Percentiles rank a stretch among this genome's conserved stretches.
These are phyloP conservation scores for Butyriboletus loyo DNA, from an alignment of 768 basidiomycete species.

Conservation along the genomic window DNA sequence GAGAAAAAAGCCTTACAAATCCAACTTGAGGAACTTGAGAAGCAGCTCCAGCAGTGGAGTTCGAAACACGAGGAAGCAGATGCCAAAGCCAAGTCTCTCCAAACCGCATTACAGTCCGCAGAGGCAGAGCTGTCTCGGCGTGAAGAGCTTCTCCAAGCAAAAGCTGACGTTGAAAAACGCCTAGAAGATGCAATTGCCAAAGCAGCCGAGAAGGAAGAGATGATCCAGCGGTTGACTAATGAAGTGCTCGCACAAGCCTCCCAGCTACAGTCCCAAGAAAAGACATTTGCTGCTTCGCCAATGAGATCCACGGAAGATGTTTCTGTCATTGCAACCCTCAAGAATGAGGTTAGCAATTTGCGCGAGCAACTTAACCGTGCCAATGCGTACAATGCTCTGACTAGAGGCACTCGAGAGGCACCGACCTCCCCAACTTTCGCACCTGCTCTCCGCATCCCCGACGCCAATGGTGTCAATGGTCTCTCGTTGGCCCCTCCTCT, in stretches of 20 bases:
- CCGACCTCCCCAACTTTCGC: slow-evolving; percentile 86
- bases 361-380: slow-evolving; percentile 95
- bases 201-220: slow-evolving; percentile 78
- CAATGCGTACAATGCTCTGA: slow-evolving; percentile 88
- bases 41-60: slow-evolving; percentile 82
- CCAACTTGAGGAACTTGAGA: slow-evolving; percentile 76
- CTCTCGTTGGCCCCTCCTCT: slow-evolving; percentile 36
- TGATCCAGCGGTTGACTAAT: slow-evolving; percentile 76
- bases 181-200: slow-evolving; percentile 75
- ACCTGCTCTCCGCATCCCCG: slow-evolving; percentile 63
- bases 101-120: slow-evolving; percentile 62
- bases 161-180: slow-evolving; percentile 74
- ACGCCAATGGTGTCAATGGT: slow-evolving; percentile 43
- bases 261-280: slow-evolving; percentile 76
- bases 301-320: slow-evolving; percentile 75
- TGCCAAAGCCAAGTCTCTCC: slow-evolving; percentile 65
- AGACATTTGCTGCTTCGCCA: slow-evolving; percentile 60
- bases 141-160: slow-evolving; percentile 70
- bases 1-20: slow-evolving; percentile 86
- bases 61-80: slow-evolving; percentile 87
- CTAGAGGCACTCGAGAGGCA: slow-evolving; percentile 69
- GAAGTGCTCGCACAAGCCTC: slow-evolving; percentile 71
- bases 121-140: slow-evolving; percentile 70
- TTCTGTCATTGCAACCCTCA: slow-evolving; percentile 83
- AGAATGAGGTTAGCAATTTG: slow-evolving; percentile 87